A percentile compares a stretch with the other conserved stretches of the same genome.
phyloP scores from a whole-genome alignment of 1,284 basidiomycete genomes.

The Apiotrichum akiyoshidainum region DNA sequence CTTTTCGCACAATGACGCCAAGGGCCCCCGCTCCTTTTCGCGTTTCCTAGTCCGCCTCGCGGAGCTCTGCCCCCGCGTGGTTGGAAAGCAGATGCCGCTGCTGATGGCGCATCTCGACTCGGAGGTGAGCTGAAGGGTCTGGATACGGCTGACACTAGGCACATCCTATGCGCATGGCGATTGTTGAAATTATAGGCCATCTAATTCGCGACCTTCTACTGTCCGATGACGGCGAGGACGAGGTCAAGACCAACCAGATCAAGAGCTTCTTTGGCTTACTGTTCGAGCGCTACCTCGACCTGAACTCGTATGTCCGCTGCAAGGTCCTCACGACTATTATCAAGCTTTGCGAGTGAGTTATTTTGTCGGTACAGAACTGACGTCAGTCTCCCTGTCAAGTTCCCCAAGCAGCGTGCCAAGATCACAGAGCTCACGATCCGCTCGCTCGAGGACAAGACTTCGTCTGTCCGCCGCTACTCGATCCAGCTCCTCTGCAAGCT shows the following conservation, averaged over 20 bases:
- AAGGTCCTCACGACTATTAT: constrained; percentile 78
- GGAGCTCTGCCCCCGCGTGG: constrained; percentile 76
- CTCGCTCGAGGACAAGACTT: constrained; percentile 85
- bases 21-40: constrained; percentile 81
- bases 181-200: constrained; percentile 79
- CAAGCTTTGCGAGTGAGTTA: constrained; percentile 61
- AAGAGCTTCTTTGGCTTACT: constrained; percentile 78
- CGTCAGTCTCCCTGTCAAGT: constrained; percentile 68
- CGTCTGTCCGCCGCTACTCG: constrained; percentile 80
- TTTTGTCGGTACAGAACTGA: neutral
- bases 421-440: constrained; percentile 73
- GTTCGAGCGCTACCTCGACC: constrained; percentile 80
- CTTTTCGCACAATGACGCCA: constrained; percentile 61
- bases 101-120: constrained; percentile 84
- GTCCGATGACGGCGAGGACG: constrained; percentile 58
- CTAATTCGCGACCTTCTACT: constrained; percentile 73
- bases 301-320: constrained; percentile 84
- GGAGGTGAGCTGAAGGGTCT: constrained; percentile 60
- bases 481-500: constrained; percentile 74
- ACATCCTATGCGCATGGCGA: constrained; percentile 91
- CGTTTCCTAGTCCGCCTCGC: constrained; percentile 79
- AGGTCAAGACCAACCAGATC: constrained; percentile 75
- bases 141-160: constrained; percentile 56
- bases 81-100: constrained; percentile 85
- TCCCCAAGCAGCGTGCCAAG: constrained; percentile 77